Base-by-base conservation (phyloP, 2,329 filamentous ascomycete genomes). In the Aspergillus sp. region DNA sequence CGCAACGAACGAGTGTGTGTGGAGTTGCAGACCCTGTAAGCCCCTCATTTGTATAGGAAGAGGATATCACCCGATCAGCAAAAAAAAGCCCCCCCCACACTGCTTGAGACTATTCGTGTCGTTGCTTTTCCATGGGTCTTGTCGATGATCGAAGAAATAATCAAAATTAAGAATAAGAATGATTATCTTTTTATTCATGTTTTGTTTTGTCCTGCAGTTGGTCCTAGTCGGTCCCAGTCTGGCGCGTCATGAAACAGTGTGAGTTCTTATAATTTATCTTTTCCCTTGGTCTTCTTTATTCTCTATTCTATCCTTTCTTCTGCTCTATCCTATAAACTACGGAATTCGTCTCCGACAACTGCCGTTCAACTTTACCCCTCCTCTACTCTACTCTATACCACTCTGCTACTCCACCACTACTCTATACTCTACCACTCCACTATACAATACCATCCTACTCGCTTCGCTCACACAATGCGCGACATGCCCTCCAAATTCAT, bases 401-500 rank as follows among this genome's bases (percentile, higher is more conserved):
- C 33, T 35, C 33, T 13, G 6, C 31, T 13, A 35, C 31, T 35
- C 33, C 3, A 35, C 12, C 33, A 7, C 11, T 13, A 10, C 7
- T 13, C 33, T 35, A 35, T 13, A 7, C 7, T 35, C 33, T 35
- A 32, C 31, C 4, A 32, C 8, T 32, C 30, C 30, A 27, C 41
- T 44, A 27, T 34, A 10, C 34, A 26, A 19, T 19, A 19, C 4
- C 19, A 19, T 19, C 19, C 11, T 28, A 37, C 29, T 19, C 19
- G 19, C 19, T 19, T 19, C 19, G 19, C 40, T 39, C 26, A 32
- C 44, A 49, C 45, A 43, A 59, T 64, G 59, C 57, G 54, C 40
- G 64, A 62, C 43, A 67, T 65, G 51, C 51, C 66, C 12, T 70
- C 67, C 48, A 69, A 62, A 48, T 71, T 71, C 50, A 61, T 69